These are phyloP conservation scores for Alternaria angustiovoidea DNA, from an alignment of 2,329 filamentous ascomycete species.

Conservation along the genomic window DNA sequence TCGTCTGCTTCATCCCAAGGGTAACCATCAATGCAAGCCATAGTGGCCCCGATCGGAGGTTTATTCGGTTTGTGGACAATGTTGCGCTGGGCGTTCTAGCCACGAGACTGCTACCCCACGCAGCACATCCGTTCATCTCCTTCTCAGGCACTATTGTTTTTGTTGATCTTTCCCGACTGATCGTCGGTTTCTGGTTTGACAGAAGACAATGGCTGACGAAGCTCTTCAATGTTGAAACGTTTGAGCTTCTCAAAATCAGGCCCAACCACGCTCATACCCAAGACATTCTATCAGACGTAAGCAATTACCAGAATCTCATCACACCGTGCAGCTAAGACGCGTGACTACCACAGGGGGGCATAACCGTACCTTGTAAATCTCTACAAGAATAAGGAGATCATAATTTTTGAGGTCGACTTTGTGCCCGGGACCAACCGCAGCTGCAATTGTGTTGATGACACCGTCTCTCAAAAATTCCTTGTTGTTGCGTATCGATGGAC, in stretches of 20 bases:
- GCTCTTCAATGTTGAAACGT: constrained; percentile 78
- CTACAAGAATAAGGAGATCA: constrained; percentile 80
- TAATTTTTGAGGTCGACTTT: constrained; percentile 80
- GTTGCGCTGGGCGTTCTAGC: constrained; percentile 10
- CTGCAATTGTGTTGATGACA: constrained; percentile 76
- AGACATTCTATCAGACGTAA: constrained; percentile 66
- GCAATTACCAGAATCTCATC: constrained; percentile 21
- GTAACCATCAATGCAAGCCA: constrained; percentile 27
- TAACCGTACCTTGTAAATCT: constrained; percentile 77
- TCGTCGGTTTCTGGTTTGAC: constrained; percentile 9
- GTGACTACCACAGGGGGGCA: constrained; percentile 23
- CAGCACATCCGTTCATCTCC: constrained; percentile 4
- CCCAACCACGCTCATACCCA: constrained; percentile 81
- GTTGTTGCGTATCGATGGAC: constrained; percentile 79
- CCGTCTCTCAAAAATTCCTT: constrained; percentile 70
- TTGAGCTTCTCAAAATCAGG: constrained; percentile 77
- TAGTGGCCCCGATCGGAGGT: constrained; percentile 25
- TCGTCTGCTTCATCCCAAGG: constrained; percentile 17
- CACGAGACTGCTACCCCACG: constrained; percentile 5
- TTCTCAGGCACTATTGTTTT: constrained; percentile 21
- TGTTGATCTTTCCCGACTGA: constrained; percentile 5
- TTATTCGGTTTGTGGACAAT: constrained; percentile 24
- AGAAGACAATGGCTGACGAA: constrained; percentile 63
- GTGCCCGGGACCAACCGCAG: constrained; percentile 70
- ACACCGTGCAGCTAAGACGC: constrained; percentile 4